Conservation (phyloP, 2,329 filamentous ascomycete genomes). For the Sporothrix mexicana region DNA sequence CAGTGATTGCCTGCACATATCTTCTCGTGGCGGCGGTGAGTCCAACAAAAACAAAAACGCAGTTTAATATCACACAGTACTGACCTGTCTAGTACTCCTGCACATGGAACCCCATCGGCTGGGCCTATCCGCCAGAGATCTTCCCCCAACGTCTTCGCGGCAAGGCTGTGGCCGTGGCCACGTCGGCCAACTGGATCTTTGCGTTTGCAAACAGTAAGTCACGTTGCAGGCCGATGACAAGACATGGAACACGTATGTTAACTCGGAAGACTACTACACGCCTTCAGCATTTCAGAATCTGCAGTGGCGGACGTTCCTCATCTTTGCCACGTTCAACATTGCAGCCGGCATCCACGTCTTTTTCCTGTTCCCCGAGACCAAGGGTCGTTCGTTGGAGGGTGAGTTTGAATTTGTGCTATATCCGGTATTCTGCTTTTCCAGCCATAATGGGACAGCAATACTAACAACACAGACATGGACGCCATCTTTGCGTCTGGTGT, state of each 20-base stretch:
- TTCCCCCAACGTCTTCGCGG: conserved; percentile 51
- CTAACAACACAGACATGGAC: too few species aligned
- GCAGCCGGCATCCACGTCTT: conserved; percentile 22
- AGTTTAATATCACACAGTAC: not conserved
- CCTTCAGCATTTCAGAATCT: conserved; percentile 29
- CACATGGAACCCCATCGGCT: conserved; percentile 53
- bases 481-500: not conserved
- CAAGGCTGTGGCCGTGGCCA: conserved; percentile 47
- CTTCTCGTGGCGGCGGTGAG: conserved; percentile 58
- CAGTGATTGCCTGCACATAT: conserved; percentile 70
- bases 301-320: conserved; percentile 31
- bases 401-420: too few species aligned
- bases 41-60: not conserved
- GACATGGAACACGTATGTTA: not conserved
- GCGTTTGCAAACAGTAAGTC: conserved; percentile 12
- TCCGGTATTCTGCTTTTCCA: too few species aligned
- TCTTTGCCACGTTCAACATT: conserved; percentile 29
- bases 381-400: conserved; percentile 9
- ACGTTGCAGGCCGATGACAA: not conserved
- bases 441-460: too few species aligned
- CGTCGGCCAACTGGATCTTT: conserved; percentile 49
- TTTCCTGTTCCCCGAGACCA: conserved; percentile 32
- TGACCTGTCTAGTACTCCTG: conserved; percentile 46
- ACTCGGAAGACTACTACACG: conserved; percentile 10
- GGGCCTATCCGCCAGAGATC: conserved; percentile 56